Base-by-base conservation (phyloP, 495 filamentous ascomycete genomes). In the Aspergillus kassunensis region DNA sequence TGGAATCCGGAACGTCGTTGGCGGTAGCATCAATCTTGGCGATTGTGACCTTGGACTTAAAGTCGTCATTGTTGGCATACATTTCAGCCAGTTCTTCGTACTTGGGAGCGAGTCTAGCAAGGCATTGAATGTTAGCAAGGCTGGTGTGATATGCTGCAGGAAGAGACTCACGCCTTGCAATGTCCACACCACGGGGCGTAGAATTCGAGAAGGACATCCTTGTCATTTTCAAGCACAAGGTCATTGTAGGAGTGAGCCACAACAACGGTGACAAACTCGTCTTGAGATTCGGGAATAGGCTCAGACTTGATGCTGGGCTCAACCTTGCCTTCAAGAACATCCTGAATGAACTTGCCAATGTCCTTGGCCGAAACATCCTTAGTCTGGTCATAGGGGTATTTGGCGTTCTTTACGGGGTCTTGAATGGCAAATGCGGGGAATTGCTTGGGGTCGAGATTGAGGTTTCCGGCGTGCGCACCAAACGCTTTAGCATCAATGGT, bases 141-240 rank as follows among this genome's bases (percentile, higher is more conserved):
- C 23, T 13, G 7, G 16, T 41, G 3, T 24, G 10, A 23, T 5
- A 36, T 6, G 35, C 10, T 15, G 20, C 7, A 11, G 11, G 12
- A 10, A 0, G 34, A 13, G 31, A 72, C 74, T 65, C 73, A 81
- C 72, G 90, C 84, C 80, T 98, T 98, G 89, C 93, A 98, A 82
- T 98, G 93, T 63, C 93, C 93, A 67, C 95, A 99, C 95, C 93
- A 97, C 39, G 95, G 95, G 27, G 93, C 93, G 73, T 99, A 99
- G 76, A 95, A 99, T 75, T 99, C 93, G 49, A 99, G 73, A 45
- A 99, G 83, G 51, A 99, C 93, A 73, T 99, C 93, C 83, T 97
- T 96, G 56, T 87, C 79, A 66, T 96, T 87, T 61, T 99, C 84
- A 27, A 97, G 80, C 64, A 99, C 92, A 44, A 97, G 69, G 9